Evolutionary conservation across 306 rosid species (phyloP), one percentile per base, ranked within the genome.

Genomic region (Ochetophila trinervis): DNA sequence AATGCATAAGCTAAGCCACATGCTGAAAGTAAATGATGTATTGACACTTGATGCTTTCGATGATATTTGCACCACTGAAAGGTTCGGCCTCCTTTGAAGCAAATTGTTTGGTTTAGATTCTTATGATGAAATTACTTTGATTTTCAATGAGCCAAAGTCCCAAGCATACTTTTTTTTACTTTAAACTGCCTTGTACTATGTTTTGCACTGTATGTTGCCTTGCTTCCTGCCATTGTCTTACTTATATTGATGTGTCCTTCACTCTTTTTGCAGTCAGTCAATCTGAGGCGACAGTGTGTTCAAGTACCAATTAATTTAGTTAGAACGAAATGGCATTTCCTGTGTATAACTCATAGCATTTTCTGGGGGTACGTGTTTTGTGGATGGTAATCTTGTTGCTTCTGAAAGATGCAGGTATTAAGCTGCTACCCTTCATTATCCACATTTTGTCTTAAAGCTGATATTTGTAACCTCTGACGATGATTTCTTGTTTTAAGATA

Each of bases 381-480:
- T 93, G 76, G 96, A 93, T 75, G 98, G 97, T 66, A 80, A 74
- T 75, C 98, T 93, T 64, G 84, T 93, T 68, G 87, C 98, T 53
- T 93, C 96, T 47, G 97, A 93, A 80, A 86, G 87, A 87, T 93
- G 98, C 98, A 93, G 98, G 98, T 93, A 68, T 22, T 49, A 49
- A 69, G 54, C 68, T 62, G 22, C 57, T 32, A 62, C 65, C 52
- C 47, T 62, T 53, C 54, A 66, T 74, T 40, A 22, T 52, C n/a
- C 47, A 24, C 27, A 21, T 58, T 58, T 63, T 42, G 2, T 35
- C 27, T 65, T 65, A 40, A 30, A 47, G 30, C 54, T 62, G 13
- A 57, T 9, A 56, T 44, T 4, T 42, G 11, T 55, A 19, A 15
- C 75, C 63, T 63, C 52, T 65, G 44, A 73, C 64, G 72, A 56